Percentiles rank a stretch among this genome's conserved stretches.
Conservation (phyloP, 176 grass and related monocot species). For the Eragrostis nindensis region DNA sequence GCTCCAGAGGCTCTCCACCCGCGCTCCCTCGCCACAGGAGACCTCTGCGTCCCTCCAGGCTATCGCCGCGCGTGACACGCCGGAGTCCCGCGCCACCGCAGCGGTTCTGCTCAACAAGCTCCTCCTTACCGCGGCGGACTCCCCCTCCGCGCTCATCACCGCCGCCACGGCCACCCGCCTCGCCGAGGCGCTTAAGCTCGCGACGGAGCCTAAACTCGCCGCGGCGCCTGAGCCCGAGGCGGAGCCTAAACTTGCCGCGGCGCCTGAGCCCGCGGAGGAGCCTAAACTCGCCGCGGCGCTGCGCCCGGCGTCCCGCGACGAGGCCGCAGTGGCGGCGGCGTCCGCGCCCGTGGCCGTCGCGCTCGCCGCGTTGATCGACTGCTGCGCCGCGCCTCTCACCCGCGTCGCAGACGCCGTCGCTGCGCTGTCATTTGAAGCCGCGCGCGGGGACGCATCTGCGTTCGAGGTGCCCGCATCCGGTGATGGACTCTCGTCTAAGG, state of each 20-base stretch:
- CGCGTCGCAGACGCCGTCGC: conserved; percentile 79
- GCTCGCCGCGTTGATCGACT: conserved; percentile 71
- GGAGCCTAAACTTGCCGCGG: too few relatives aligned
- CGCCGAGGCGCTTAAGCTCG: conserved; percentile 37
- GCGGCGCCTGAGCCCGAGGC: too few relatives aligned
- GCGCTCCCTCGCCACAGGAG: conserved; percentile 40
- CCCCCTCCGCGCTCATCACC: conserved; percentile 40
- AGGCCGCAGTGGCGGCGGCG: conserved; percentile 55
- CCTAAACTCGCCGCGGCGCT: conserved; percentile 41
- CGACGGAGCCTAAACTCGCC: too few relatives aligned
- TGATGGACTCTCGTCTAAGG: conserved; percentile 80
- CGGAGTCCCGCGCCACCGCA: conserved; percentile 62
- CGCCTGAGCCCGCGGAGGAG: too few relatives aligned
- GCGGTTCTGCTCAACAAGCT: conserved; percentile 89
- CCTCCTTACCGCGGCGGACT: conserved; percentile 56
- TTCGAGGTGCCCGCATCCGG: conserved; percentile 79
- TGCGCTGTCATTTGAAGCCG: conserved; percentile 83
- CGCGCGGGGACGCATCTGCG: conserved; percentile 55
- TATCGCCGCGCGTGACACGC: conserved; percentile 8
- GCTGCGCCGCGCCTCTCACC: conserved; percentile 70
- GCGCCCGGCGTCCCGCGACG: conserved; percentile 52
- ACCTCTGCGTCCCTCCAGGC: conserved; percentile 13
- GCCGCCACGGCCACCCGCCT: conserved; percentile 50
- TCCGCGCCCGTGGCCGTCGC: conserved; percentile 59
- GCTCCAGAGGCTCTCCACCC: conserved; percentile 63